phyloP scores from a whole-genome alignment of 768 basidiomycete species.

The Symmetrospora coprosmae region DNA sequence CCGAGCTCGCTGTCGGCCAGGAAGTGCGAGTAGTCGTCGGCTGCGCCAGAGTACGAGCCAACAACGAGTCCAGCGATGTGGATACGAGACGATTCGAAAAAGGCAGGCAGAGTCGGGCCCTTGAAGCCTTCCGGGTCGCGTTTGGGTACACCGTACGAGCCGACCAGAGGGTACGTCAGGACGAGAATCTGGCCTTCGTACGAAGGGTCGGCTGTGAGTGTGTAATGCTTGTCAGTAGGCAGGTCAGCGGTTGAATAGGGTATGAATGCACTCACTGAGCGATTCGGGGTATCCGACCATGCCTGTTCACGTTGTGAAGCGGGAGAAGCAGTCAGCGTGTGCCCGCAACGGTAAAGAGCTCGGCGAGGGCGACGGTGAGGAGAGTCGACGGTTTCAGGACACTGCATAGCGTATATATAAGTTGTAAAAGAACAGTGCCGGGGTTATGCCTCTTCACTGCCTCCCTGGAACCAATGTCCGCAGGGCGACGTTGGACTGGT shows the following conservation, averaged over 20 bases:
- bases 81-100: conserved; percentile 90
- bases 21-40: conserved; percentile 80
- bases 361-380: background rate
- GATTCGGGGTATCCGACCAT: conserved; percentile 99
- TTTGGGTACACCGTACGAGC: conserved; percentile 91
- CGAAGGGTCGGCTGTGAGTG: conserved; percentile 59
- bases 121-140: conserved; percentile 42
- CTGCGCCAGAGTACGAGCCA: conserved; percentile 61
- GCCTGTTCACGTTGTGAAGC: conserved; percentile 44
- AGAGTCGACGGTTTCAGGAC: conserved; percentile 21
- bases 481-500: conserved; percentile 14
- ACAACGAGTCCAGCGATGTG: conserved; percentile 84
- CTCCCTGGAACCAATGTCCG: background rate
- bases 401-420: background rate
- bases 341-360: background rate
- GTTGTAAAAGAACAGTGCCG: background rate
- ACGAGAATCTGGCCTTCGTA: conserved; percentile 97
- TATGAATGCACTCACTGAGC: conserved; percentile 41
- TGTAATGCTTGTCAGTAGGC: background rate
- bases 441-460: conserved; percentile 22
- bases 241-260: background rate
- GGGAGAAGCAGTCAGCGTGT: conserved; percentile 15
- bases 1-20: conserved; percentile 75
- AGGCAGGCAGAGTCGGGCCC: conserved; percentile 39
- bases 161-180: conserved; percentile 88